These are phyloP conservation scores for Phytopythium chamaehyphon DNA, from an alignment of 352 stramenopile genomes.

Conservation along the genomic window DNA sequence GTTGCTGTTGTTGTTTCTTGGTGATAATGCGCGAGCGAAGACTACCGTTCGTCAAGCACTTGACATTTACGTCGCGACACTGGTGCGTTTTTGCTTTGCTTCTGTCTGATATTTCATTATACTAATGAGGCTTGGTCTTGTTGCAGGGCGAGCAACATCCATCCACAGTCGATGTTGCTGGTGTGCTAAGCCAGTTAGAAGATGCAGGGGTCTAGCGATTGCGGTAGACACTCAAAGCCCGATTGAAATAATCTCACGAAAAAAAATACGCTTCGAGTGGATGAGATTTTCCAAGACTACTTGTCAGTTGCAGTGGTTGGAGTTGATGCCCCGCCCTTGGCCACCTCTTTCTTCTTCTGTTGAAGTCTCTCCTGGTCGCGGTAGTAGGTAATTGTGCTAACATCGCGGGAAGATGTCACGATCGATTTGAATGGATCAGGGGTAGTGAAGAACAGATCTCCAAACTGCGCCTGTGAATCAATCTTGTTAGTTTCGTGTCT, in stretches of 20 bases:
- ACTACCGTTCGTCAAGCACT: conserved; percentile 44
- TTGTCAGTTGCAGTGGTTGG: neutral
- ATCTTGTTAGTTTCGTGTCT: conserved; percentile 1
- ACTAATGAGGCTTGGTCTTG: no score
- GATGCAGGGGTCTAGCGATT: conserved; percentile 30
- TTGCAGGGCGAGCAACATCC: conserved; percentile 47
- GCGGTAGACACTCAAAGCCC: no score
- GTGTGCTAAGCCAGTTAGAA: conserved; percentile 46
- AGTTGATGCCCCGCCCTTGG: conserved; percentile 1
- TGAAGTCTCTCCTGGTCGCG: conserved; percentile 18
- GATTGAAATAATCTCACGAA: no score
- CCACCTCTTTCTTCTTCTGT: conserved; percentile 16
- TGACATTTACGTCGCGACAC: conserved; percentile 46
- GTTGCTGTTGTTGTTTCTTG: conserved; percentile 50
- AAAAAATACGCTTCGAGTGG: no score
- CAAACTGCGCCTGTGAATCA: conserved; percentile 38
- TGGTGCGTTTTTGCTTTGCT: conserved; percentile 23
- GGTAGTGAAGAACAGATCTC: conserved; percentile 59
- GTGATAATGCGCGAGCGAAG: conserved; percentile 45
- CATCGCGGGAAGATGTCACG: conserved; percentile 40
- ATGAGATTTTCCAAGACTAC: neutral
- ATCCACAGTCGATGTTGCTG: conserved; percentile 51
- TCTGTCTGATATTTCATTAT: no score
- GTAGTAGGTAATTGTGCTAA: conserved; percentile 63
- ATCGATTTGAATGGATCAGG: conserved; percentile 64